phyloP scores from a whole-genome alignment of 805 yeast species.

The Starmerella vitae region DNA sequence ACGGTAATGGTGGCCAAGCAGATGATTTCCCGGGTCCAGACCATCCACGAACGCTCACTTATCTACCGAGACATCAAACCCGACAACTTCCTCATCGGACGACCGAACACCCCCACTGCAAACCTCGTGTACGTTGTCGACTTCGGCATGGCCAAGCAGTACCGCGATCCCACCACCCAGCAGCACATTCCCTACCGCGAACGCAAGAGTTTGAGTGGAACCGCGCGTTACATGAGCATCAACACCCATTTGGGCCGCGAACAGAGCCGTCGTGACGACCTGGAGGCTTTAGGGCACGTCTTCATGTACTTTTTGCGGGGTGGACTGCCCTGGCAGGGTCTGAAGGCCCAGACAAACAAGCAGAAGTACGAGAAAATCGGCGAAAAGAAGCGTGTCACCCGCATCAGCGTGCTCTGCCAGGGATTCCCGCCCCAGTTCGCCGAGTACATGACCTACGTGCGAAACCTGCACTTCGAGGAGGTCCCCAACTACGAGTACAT shows the following conservation, averaged over 20 bases:
- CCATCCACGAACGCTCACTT: slow-evolving; percentile 87
- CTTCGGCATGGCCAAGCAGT: slow-evolving; percentile 87
- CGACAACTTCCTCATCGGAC: slow-evolving; percentile 75
- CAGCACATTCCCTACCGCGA: slow-evolving; percentile 92
- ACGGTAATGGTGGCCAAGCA: slow-evolving; percentile 89
- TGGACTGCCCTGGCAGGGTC: slow-evolving; percentile 96
- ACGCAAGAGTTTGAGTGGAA: slow-evolving; percentile 91
- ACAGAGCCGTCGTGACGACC: slow-evolving; percentile 91
- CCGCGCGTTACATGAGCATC: slow-evolving; percentile 90
- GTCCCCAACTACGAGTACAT: slow-evolving; percentile 88
- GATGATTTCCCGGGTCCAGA: slow-evolving; percentile 84
- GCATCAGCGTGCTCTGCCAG: slow-evolving; percentile 76
- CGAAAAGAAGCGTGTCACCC: slow-evolving; percentile 88
- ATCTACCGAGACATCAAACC: slow-evolving; percentile 77
- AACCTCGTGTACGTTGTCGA: slow-evolving; percentile 88
- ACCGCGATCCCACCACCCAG: slow-evolving; percentile 85
- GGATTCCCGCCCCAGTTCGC: slow-evolving; percentile 90
- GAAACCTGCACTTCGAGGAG: slow-evolving; percentile 82
- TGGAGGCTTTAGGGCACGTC: slow-evolving; percentile 89
- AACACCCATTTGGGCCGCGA: slow-evolving; percentile 95
- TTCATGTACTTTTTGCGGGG: slow-evolving; percentile 90
- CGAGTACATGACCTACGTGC: slow-evolving; percentile 75
- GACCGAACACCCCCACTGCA: slow-evolving; percentile 54
- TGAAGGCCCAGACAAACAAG: slow-evolving; percentile 91
- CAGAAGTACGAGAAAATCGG: slow-evolving; percentile 55